These are phyloP conservation scores for Ambrosiella xylebori DNA, from an alignment of 2,329 filamentous ascomycete species.

Conservation along the genomic window DNA sequence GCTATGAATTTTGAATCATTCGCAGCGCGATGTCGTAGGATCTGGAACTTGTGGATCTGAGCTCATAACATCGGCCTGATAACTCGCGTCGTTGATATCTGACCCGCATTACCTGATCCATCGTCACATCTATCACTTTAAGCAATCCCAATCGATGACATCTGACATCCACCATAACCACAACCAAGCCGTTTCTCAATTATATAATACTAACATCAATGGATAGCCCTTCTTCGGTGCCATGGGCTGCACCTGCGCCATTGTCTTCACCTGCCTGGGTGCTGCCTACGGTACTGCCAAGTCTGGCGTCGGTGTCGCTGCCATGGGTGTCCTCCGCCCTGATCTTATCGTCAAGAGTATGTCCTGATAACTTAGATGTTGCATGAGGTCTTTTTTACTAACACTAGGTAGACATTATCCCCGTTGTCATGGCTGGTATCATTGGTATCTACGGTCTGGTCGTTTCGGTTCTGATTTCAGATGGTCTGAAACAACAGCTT, in stretches of 20 bases:
- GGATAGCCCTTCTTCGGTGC: slow-evolving; percentile 79
- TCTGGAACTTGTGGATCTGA: too few relatives aligned
- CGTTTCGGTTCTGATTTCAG: slow-evolving; percentile 74
- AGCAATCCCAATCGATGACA: too few relatives aligned
- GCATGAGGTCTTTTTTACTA: not conserved
- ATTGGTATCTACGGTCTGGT: slow-evolving; percentile 97
- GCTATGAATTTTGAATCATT: too few relatives aligned
- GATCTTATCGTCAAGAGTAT: slow-evolving; percentile 99
- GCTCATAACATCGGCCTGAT: too few relatives aligned
- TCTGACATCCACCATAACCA: too few relatives aligned
- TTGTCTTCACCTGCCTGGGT: slow-evolving; percentile 91
- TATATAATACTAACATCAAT: not conserved
- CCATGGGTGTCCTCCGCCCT: slow-evolving; percentile 94
- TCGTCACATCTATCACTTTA: too few relatives aligned
- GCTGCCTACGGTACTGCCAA: slow-evolving; percentile 98
- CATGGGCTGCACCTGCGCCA: slow-evolving; percentile 93
- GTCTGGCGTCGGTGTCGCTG: slow-evolving; percentile 94
- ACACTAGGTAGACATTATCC: slow-evolving; percentile 64
- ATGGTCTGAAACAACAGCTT: slow-evolving; percentile 53
- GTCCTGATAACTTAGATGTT: slow-evolving; percentile 20
- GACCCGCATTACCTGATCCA: too few relatives aligned
- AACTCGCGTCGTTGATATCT: too few relatives aligned
- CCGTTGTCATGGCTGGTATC: slow-evolving; percentile 99
- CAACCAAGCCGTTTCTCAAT: not conserved
- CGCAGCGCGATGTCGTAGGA: too few relatives aligned